These are phyloP conservation scores for Vaccinium darrowii DNA, from an alignment of 148 eudicot genomes.

Conservation along the genomic window DNA sequence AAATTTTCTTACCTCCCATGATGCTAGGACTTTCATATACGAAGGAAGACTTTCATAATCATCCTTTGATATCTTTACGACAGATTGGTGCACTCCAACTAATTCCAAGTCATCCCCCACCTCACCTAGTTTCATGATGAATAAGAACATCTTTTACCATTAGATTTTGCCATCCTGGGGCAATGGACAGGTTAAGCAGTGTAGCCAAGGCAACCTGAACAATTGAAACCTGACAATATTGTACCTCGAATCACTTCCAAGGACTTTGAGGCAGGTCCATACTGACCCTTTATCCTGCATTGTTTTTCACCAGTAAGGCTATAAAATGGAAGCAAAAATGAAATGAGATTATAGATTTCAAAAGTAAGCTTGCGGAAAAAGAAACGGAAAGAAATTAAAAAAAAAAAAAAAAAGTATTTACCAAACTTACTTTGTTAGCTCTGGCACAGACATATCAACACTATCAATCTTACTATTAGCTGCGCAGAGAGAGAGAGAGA, in stretches of 20 bases:
- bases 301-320: conserved; percentile 9
- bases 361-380: neutral
- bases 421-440: conserved; percentile 30
- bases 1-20: conserved; percentile 72
- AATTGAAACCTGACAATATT: neutral
- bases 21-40: conserved; percentile 67
- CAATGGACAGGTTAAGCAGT: neutral
- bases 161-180: neutral
- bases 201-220: neutral
- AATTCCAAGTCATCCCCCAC: conserved; percentile 30
- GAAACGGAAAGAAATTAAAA: neutral
- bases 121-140: conserved; percentile 30
- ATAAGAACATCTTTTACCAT: conserved; percentile 7
- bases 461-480: conserved; percentile 38
- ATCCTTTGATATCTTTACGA: conserved; percentile 46
- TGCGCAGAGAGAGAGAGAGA: conserved; percentile 23
- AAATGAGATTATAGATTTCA: neutral
- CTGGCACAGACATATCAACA: conserved; percentile 24
- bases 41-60: conserved; percentile 88
- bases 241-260: conserved; percentile 30
- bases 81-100: conserved; percentile 34
- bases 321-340: conserved; percentile 5
- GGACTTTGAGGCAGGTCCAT: conserved; percentile 23
- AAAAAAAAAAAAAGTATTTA: neutral
- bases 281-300: conserved; percentile 28